Evolutionary conservation across 2,329 filamentous ascomycete genomes (phyloP), one percentile per base, ranked within the genome.

Genomic region (Sporothrix brasiliensis): DNA sequence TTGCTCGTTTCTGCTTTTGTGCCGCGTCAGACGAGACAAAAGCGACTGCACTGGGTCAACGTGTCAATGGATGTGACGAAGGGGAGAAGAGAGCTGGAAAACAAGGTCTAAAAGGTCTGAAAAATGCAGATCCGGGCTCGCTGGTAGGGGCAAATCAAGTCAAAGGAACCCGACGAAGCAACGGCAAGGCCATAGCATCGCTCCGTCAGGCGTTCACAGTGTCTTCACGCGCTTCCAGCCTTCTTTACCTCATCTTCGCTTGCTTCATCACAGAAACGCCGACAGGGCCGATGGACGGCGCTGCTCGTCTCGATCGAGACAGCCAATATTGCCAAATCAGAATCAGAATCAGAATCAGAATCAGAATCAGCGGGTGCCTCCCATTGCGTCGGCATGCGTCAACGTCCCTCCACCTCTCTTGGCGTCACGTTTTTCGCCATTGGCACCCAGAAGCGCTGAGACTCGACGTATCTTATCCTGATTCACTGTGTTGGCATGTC

Each of bases 11-110:
- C 39, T 63, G 21, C 39, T 21, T 30, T 34, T 53, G 63, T 67
- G 63, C 63, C 63, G 63, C 63, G 49, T 67, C 49, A 27, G 63
- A 67, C 63, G 39, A 53, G 49, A 41, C 47, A 39, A 30, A 44
- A 27, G 3, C 10, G 19, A 34, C 34, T 34, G 34, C 34, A 34
- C 34, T 27, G 19, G 34, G 65, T 67, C 3, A 27, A 66, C 47
- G 47, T 67, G 52, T 67, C 50, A n/a, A 24, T 49, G 39, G n/a
- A 30, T 21, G 16, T n/a, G 34, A 63, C 49, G 19, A 50, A 41
- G 27, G 34, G 7, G 52, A 61, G 16, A 61, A n/a, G 14, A 14
- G 53, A 19, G 39, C 56, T 24, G 19, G 34, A 13, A 61, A 61
- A 41, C 49, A 67, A 56, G 50, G 34, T 14, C 56, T 4, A 56